Base-by-base conservation (phyloP, 768 basidiomycete genomes). In the Leccinellum luteum region DNA sequence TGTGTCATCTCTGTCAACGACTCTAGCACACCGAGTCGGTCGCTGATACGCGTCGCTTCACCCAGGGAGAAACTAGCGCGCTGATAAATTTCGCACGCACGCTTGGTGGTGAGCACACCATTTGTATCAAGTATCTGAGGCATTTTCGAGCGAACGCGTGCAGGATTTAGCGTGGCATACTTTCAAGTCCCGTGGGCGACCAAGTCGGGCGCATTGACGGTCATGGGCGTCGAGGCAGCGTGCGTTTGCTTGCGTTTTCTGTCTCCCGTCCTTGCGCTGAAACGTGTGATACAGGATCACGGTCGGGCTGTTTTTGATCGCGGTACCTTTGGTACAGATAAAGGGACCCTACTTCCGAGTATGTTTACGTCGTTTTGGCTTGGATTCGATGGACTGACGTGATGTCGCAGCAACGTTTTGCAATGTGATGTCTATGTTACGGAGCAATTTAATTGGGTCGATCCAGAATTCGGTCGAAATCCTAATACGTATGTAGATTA, bases 161-260 rank as follows among this genome's bases (percentile, higher is more conserved):
- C 27, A 70, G 72, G 75, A 8, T 78, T 78, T 47, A 56, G 66
- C 10, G 74, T 77, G 41, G 76, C 76, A 9, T 77, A 70, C 60
- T 78, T 73, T 54, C 76, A 77, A 57, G 72, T 78, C 15, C 73
- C 74, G 0, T 77, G 76, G 78, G 67, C 77, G 19, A 66, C 65
- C 4, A 66, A 67, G 54, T 59, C 69, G 25, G 76, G 76, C 30
- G 73, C 66, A 4, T 57, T 76, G 23, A 58, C 65, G 31, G 73
- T 75, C 17, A 69, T 71, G 57, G 78, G 78, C 14, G 67, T 68
- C 34, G 78, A 78, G 58, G 76, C 76, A 44, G 72, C 72, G 66
- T 74, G 54, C 48, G 76, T 71, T 34, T 9, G 28, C 5, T 35
- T 13, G 1, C 0, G 1, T 34, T 38, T 32, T 9, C 21, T 6